Percentiles rank a stretch among this genome's conserved stretches.
phyloP scores from a whole-genome alignment of 169 alveolate species.

The Babesia bigemina region DNA sequence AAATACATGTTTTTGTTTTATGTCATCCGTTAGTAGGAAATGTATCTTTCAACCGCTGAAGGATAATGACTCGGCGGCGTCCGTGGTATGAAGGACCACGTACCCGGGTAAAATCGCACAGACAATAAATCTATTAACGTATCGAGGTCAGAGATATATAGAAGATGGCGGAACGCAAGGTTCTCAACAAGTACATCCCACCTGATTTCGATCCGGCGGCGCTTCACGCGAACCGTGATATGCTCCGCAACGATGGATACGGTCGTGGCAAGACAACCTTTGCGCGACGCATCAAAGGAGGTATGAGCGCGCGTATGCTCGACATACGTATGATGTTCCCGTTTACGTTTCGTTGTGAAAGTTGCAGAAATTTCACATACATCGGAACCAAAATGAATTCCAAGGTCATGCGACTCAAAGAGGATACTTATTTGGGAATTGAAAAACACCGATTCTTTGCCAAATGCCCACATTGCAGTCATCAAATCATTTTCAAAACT shows the following conservation, averaged over 20 bases:
- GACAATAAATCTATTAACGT: too few species aligned
- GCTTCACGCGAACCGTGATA: constrained; percentile 84
- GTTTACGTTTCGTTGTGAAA: constrained; percentile 93
- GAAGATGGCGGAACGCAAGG: constrained; percentile 97
- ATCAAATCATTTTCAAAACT: constrained; percentile 93
- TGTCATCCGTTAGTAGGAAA: too few species aligned
- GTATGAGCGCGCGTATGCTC: constrained; percentile 80
- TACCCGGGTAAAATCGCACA: too few species aligned
- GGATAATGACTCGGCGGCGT: too few species aligned
- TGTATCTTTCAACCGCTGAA: too few species aligned
- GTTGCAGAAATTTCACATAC: constrained; percentile 94
- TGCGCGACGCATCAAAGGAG: constrained; percentile 50
- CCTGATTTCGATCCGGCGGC: constrained; percentile 99
- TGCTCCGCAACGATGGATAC: constrained; percentile 79
- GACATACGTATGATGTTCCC: constrained; percentile 99
- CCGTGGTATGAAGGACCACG: too few species aligned
- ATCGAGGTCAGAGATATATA: too few species aligned
- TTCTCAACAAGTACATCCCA: constrained; percentile 96
- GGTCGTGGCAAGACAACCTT: constrained; percentile 72
- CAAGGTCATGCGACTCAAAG: constrained; percentile 89
- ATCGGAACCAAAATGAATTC: constrained; percentile 99
- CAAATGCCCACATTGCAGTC: constrained; percentile 95
- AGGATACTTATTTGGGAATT: constrained; percentile 95
- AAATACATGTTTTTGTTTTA: too few species aligned
- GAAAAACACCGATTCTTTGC: constrained; percentile 96